Conservation (phyloP, 1,139 yeast species). For the Hemisphaericaspora subhashii region DNA sequence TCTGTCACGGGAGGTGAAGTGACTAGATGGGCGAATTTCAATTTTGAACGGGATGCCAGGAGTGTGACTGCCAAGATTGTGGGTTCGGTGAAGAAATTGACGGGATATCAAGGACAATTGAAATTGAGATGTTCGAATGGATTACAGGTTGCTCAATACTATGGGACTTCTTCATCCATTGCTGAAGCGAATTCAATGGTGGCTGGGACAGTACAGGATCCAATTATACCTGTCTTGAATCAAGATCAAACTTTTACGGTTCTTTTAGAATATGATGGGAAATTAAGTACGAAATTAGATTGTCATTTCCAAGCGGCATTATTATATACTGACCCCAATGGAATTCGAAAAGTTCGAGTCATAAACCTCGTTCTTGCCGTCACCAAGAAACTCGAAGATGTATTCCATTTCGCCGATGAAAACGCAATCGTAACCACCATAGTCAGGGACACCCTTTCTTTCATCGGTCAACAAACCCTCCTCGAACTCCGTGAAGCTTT, state of each 20-base stretch:
- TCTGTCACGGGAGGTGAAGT: constrained; percentile 73
- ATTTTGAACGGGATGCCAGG: constrained; percentile 68
- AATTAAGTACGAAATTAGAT: constrained; percentile 67
- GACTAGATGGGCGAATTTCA: constrained; percentile 66
- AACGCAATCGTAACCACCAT: constrained; percentile 76
- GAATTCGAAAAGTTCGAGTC: constrained; percentile 81
- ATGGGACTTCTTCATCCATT: constrained; percentile 49
- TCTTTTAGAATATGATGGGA: constrained; percentile 75
- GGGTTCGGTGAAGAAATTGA: constrained; percentile 41
- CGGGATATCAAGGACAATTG: constrained; percentile 80
- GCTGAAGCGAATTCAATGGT: constrained; percentile 32
- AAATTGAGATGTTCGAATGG: constrained; percentile 90
- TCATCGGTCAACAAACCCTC: constrained; percentile 61
- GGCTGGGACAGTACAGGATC: constrained; percentile 53
- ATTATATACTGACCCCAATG: constrained; percentile 75
- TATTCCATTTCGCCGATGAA: constrained; percentile 81
- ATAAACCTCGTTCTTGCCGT: constrained; percentile 82
- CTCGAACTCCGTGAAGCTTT: constrained; percentile 63
- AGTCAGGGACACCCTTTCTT: constrained; percentile 66
- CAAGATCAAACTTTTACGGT: constrained; percentile 71
- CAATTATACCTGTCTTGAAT: constrained; percentile 66
- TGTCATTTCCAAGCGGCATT: constrained; percentile 92
- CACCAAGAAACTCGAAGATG: constrained; percentile 69
- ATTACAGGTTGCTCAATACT: constrained; percentile 76
- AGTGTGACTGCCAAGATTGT: constrained; percentile 62